Evolutionary conservation across 2,329 filamentous ascomycete genomes (phyloP), one percentile per base, ranked within the genome.

Genomic region (Myotisia sp.): DNA sequence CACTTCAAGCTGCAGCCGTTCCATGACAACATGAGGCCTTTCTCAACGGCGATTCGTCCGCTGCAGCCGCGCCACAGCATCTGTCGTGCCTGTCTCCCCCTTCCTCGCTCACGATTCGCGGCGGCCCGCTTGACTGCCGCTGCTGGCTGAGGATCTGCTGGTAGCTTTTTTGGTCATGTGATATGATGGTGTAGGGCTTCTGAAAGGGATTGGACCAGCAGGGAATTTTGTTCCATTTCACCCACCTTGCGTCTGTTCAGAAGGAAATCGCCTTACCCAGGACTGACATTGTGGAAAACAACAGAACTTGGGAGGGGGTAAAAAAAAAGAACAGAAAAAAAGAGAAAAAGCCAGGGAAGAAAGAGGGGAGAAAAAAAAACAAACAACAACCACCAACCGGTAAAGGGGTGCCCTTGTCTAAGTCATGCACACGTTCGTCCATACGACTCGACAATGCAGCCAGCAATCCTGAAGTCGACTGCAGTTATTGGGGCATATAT

Each of bases 81-180:
- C 23, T 20, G 30, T n/a, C 18, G 28, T 38, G 32, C 32, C 42
- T 37, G 21, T 35, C 28, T 37, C 33, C 24, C 34, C 34, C 33
- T 39, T 35, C 34, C 39, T 27, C 29, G 19, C 34, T 38, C 39
- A 33, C 30, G 34, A 41, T 42, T 42, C 38, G 36, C 38, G 26
- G 31, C 30, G 34, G 27, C 42, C 29, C 39, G 42, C 40, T 40
- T 37, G 33, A 23, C 42, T 43, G 34, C 42, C 38, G 42, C 42
- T 37, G 42, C 42, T 34, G 37, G 36, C 29, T 30, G 33, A 33
- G 35, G 40, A 44, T 44, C 47, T 44, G 44, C 37, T 43, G 44
- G 44, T 43, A 39, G 29, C 35, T 40, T 26, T 43, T 45, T 42
- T 38, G 40, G 41, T 51, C 48, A 51, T 48, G 46, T 51, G 48